A percentile compares a stretch with the other conserved stretches of the same genome.
These are phyloP conservation scores for Chlorophyllum brunneum DNA, from an alignment of 768 basidiomycete species.

Conservation along the genomic window DNA sequence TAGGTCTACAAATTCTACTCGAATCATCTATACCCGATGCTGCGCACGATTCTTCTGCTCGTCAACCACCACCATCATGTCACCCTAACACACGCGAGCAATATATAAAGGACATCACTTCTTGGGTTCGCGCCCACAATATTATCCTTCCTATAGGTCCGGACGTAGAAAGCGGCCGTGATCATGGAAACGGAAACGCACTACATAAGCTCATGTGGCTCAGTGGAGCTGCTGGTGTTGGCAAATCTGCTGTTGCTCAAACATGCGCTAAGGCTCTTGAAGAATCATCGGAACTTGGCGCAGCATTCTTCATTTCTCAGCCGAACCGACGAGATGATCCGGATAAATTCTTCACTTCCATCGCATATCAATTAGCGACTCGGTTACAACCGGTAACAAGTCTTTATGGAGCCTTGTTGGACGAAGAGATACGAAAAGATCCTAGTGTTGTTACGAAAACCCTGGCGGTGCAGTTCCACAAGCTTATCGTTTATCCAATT, in stretches of 20 bases:
- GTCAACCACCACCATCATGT: background rate
- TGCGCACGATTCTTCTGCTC: constrained; percentile 3
- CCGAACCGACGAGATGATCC: constrained; percentile 21
- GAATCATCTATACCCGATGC: background rate
- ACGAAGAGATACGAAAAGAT: constrained; percentile 13
- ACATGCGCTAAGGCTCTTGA: constrained; percentile 20
- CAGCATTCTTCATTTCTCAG: constrained; percentile 33
- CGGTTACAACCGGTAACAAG: background rate
- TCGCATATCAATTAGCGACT: constrained; percentile 26
- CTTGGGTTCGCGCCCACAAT: constrained; percentile 5
- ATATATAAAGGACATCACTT: background rate
- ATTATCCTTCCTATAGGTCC: background rate
- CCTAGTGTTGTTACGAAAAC: constrained; percentile 16
- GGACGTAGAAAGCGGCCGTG: background rate
- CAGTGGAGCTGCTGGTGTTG: constrained; percentile 23
- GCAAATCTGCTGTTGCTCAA: constrained; percentile 25
- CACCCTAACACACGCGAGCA: constrained; percentile 6
- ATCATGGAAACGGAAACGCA: background rate
- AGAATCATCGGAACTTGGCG: constrained; percentile 19
- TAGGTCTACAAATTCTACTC: constrained; percentile 1
- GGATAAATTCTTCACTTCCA: constrained; percentile 24
- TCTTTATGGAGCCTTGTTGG: constrained; percentile 6
- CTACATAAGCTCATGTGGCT: constrained; percentile 16
- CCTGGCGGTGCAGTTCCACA: constrained; percentile 14
- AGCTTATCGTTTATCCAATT: constrained; percentile 17